Conservation (phyloP, 1,139 yeast genomes). For the Kazachstania sp. region DNA sequence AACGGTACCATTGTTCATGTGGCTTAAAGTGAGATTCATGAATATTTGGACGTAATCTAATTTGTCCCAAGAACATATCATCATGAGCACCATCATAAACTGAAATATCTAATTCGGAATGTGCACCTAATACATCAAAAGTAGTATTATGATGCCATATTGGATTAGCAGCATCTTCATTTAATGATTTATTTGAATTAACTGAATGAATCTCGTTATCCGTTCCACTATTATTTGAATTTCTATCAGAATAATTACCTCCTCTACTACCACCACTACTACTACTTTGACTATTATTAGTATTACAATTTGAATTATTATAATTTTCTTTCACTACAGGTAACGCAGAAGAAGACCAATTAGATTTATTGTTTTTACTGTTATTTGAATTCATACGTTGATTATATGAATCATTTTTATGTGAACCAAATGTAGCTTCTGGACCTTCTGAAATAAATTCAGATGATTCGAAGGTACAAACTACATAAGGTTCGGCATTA, state of each 20-base stretch:
- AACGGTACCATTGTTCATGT: constrained; percentile 56
- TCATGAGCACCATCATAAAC: constrained; percentile 77
- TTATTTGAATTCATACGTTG: constrained; percentile 8
- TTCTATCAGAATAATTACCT: neutral
- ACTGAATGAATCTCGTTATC: constrained; percentile 3
- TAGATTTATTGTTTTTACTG: constrained; percentile 14
- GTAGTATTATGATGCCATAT: constrained; percentile 86
- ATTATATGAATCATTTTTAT: constrained; percentile 18
- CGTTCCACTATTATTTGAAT: neutral
- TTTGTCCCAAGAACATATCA: constrained; percentile 82
- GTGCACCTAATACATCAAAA: constrained; percentile 82
- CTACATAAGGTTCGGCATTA: constrained; percentile 74
- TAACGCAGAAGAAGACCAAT: constrained; percentile 11
- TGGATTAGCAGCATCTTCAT: constrained; percentile 9
- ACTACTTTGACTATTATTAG: constrained; percentile 2
- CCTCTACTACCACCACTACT: constrained; percentile 1
- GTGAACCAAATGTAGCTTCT: constrained; percentile 44
- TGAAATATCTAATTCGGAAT: constrained; percentile 75
- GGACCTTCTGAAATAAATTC: constrained; percentile 85
- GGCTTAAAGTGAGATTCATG: constrained; percentile 10
- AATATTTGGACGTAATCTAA: constrained; percentile 61
- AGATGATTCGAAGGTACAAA: constrained; percentile 86
- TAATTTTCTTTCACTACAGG: constrained; percentile 21
- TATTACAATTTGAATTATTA: constrained; percentile 1
- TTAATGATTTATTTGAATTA: constrained; percentile 3